These are phyloP conservation scores for Capsicum chinense DNA, from an alignment of 257 asterid genomes.

Conservation along the genomic window DNA sequence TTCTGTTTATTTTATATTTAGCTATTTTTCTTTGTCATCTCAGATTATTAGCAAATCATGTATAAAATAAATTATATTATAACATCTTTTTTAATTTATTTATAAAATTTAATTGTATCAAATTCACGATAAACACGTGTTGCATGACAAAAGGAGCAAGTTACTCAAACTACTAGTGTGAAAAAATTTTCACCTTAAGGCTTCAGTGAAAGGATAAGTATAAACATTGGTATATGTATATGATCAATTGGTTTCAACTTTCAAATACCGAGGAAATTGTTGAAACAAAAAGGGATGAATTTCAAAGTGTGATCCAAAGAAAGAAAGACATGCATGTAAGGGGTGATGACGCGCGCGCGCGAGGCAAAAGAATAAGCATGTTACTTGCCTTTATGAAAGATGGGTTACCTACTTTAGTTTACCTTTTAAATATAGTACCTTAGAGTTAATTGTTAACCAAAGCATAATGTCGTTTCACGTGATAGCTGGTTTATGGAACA, in stretches of 20 bases:
- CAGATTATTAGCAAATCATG: too few relatives aligned
- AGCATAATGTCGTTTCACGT: constrained; percentile 26
- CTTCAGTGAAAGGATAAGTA: too few relatives aligned
- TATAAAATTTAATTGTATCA: too few relatives aligned
- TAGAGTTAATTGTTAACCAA: neutral
- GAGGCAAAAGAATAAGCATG: neutral
- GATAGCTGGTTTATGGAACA: neutral
- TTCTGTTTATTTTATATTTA: too few relatives aligned
- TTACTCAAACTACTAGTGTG: too few relatives aligned
- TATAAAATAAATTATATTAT: too few relatives aligned
- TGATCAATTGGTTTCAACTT: neutral
- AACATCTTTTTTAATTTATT: too few relatives aligned
- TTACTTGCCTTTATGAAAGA: neutral
- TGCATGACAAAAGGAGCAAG: too few relatives aligned
- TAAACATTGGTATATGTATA: neutral
- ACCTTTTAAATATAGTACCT: neutral
- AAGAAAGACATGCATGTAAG: neutral
- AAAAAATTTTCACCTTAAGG: too few relatives aligned
- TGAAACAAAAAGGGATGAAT: neutral
- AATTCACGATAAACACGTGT: too few relatives aligned
- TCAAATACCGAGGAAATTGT: neutral
- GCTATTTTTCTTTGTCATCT: too few relatives aligned
- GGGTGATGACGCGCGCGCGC: neutral
- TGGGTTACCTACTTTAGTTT: neutral
- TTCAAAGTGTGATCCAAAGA: neutral